Conservation (phyloP, 306 rosid species). For the Castanea sativa region DNA sequence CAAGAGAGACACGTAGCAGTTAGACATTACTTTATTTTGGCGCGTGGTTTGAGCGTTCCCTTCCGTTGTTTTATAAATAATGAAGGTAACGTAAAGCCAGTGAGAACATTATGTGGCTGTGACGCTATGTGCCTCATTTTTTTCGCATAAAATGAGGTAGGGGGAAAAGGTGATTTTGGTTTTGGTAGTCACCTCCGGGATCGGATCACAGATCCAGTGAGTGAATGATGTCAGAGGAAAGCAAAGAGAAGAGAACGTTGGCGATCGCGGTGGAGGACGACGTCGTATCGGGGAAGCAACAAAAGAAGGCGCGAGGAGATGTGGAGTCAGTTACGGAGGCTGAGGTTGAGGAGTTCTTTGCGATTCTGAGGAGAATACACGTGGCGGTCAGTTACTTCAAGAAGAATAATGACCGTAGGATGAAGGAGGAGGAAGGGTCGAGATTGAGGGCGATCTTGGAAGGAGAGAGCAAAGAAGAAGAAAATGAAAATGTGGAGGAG, state of each 20-base stretch:
- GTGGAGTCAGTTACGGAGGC: conserved; percentile 26
- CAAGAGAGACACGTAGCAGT: no score
- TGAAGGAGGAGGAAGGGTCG: neutral
- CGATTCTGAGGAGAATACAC: conserved; percentile 37
- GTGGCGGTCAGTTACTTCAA: conserved; percentile 27
- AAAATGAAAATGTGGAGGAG: neutral
- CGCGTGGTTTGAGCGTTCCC: no score
- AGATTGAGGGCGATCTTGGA: conserved; percentile 20
- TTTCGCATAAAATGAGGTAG: neutral
- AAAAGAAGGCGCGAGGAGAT: conserved; percentile 18
- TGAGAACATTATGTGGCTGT: no score
- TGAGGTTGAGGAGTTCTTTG: conserved; percentile 49
- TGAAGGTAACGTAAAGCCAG: no score
- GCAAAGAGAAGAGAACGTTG: conserved; percentile 25
- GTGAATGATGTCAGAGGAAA: no score
- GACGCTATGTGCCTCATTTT: no score
- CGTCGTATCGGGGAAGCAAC: conserved; percentile 1
- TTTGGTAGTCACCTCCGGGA: no score
- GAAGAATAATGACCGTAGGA: neutral
- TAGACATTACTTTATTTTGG: no score
- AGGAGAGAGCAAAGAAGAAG: conserved; percentile 5
- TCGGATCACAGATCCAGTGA: no score
- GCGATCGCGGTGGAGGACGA: neutral
- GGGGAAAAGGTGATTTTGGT: no score
- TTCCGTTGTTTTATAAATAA: no score